Evolutionary conservation across 352 stramenopile genomes (phyloP).

Genomic region (Globisporangium solare): DNA sequence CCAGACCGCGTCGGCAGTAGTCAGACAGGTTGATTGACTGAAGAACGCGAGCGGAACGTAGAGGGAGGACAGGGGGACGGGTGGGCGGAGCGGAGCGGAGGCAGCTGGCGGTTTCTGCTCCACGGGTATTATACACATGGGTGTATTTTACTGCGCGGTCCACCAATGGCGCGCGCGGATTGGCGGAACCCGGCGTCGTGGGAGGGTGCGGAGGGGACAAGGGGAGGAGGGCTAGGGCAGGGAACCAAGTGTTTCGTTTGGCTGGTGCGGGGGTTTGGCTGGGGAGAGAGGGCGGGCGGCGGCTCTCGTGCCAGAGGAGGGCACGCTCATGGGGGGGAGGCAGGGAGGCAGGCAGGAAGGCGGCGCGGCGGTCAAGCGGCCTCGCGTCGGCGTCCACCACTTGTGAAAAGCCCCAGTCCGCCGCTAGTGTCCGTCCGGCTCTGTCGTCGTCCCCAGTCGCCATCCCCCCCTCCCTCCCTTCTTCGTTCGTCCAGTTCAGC

Average conservation of each 20-base stretch:
- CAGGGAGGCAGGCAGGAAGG: neutral
- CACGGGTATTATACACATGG: slow-evolving; percentile 6
- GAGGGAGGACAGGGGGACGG: neutral
- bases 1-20: no score
- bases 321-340: neutral
- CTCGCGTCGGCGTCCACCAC: slow-evolving; percentile 1
- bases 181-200: neutral
- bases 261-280: neutral
- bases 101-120: slow-evolving; percentile 6
- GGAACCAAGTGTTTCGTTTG: slow-evolving; percentile 3
- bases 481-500: slow-evolving; percentile 2
- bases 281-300: neutral
- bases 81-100: neutral
- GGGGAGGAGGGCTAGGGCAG: neutral
- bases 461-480: neutral
- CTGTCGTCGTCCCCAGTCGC: neutral
- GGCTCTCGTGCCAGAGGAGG: neutral
- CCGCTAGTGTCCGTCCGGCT: slow-evolving; percentile 1
- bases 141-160: slow-evolving; percentile 3
- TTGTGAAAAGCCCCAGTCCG: slow-evolving; percentile 11
- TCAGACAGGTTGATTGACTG: neutral
- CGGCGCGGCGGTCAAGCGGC: neutral
- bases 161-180: neutral
- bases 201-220: slow-evolving; percentile 1
- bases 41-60: neutral